Percentiles rank a stretch among this genome's conserved stretches.
phyloP scores from a whole-genome alignment of 192 early-diverging fungal genomes.

The Entrophospora sp. region DNA sequence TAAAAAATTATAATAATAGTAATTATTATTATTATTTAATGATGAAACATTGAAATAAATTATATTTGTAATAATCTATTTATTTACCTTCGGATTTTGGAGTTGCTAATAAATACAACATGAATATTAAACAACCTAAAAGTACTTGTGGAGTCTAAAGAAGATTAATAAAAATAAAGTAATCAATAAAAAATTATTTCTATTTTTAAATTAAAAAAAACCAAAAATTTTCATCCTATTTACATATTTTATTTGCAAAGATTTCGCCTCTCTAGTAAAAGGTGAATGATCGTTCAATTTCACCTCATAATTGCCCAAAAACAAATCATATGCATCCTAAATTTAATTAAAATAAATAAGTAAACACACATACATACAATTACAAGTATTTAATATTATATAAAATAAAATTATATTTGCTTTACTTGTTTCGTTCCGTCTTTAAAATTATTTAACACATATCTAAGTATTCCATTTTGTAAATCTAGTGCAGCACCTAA shows the following conservation, averaged over 20 bases:
- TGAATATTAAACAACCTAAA: neutral
- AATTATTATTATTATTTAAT: slow-evolving; percentile 8
- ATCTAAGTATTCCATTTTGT: slow-evolving; percentile 73
- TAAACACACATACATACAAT: neutral
- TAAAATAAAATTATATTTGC: slow-evolving; percentile 40
- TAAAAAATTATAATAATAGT: slow-evolving; percentile 15
- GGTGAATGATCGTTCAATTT: slow-evolving; percentile 31
- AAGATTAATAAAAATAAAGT: slow-evolving; percentile 5
- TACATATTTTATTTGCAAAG: slow-evolving; percentile 48
- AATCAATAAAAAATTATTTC: neutral
- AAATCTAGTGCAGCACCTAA: slow-evolving; percentile 75
- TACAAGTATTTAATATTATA: neutral
- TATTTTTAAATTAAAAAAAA: neutral
- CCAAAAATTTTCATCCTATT: too few relatives aligned
- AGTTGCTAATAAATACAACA: neutral
- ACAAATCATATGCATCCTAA: slow-evolving; percentile 79
- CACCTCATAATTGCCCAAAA: slow-evolving; percentile 62
- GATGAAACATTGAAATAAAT: neutral
- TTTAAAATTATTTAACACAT: slow-evolving; percentile 90
- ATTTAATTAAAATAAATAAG: neutral
- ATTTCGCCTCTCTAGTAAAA: slow-evolving; percentile 43
- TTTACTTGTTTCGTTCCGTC: slow-evolving; percentile 77
- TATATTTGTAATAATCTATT: neutral
- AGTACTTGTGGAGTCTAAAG: slow-evolving; percentile 35
- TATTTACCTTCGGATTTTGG: neutral